Conservation (phyloP, 495 filamentous ascomycete genomes). For the Penicillium simplicissimum region DNA sequence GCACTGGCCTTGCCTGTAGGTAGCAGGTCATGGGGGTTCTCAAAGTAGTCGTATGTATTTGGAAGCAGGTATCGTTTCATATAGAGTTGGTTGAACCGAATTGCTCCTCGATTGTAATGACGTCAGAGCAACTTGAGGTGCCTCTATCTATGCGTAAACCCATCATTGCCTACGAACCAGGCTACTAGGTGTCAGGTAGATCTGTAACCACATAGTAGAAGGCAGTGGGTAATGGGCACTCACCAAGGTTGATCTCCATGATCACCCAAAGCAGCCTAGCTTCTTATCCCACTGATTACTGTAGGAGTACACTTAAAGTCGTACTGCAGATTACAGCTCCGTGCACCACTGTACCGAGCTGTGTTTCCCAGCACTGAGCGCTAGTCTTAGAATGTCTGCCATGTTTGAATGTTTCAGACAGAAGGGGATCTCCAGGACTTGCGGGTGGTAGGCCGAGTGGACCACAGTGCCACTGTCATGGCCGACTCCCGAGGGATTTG, state of each 20-base stretch:
- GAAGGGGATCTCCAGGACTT: constrained; percentile 7
- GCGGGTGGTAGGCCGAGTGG: constrained; percentile 1
- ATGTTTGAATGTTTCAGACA: constrained; percentile 39
- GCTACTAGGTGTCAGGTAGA: too few species aligned
- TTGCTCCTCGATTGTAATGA: too few species aligned
- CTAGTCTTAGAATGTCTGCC: constrained; percentile 25
- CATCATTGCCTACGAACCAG: too few species aligned
- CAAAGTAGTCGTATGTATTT: too few species aligned
- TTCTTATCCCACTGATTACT: not conserved
- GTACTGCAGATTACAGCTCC: constrained; percentile 11
- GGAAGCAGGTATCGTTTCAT: too few species aligned
- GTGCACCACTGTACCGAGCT: constrained; percentile 12
- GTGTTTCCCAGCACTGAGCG: constrained; percentile 9
- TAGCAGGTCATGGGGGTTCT: too few species aligned
- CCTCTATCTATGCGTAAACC: too few species aligned
- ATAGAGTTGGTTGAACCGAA: too few species aligned
- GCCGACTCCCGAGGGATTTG: not conserved
- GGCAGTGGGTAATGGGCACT: not conserved
- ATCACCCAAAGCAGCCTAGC: not conserved
- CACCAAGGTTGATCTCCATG: not conserved
- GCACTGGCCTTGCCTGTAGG: too few species aligned
- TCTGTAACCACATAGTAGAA: too few species aligned
- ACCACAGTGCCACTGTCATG: not conserved
- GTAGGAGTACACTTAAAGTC: constrained; percentile 5
- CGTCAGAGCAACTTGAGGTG: too few species aligned